Evolutionary conservation across 1,284 basidiomycete species (phyloP).

Genomic region (Ustilago nuda): DNA sequence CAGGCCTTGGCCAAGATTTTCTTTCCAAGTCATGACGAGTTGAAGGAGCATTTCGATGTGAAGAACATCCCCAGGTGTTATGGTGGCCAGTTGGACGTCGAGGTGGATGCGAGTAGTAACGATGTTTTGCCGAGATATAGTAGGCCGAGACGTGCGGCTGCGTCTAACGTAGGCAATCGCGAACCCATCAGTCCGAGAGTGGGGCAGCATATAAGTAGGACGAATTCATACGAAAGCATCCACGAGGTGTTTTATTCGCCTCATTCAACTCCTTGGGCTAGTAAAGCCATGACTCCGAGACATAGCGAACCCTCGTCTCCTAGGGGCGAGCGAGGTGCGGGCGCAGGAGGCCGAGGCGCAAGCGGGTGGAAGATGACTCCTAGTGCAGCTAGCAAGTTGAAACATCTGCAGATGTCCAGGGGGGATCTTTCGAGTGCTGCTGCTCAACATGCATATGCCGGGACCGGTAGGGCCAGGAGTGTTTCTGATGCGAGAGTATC

Average conservation of each 20-base stretch:
- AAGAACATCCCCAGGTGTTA: conserved; percentile 71
- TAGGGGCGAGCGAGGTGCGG: conserved; percentile 16
- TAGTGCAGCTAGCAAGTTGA: conserved; percentile 53
- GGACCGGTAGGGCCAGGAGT: conserved; percentile 8
- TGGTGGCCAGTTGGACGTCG: conserved; percentile 59
- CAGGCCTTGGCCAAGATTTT: conserved; percentile 78
- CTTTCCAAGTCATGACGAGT: conserved; percentile 77
- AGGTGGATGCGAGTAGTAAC: conserved; percentile 53
- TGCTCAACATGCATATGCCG: conserved; percentile 27
- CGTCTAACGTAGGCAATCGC: conserved; percentile 4
- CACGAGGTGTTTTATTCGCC: conserved; percentile 63
- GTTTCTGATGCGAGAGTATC: conserved; percentile 13
- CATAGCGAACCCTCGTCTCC: conserved; percentile 51
- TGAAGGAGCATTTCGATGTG: conserved; percentile 75
- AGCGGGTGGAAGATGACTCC: conserved; percentile 47
- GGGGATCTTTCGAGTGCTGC: conserved; percentile 36
- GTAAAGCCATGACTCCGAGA: conserved; percentile 45
- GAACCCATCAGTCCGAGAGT: background rate
- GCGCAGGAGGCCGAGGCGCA: background rate
- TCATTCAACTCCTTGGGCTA: conserved; percentile 50
- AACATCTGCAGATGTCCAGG: conserved; percentile 56
- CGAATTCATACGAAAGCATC: conserved; percentile 60
- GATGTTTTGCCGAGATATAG: conserved; percentile 60
- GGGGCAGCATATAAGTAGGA: conserved; percentile 30
- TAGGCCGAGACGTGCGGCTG: conserved; percentile 28